Conservation (phyloP, 805 yeast genomes). For the Candida khao-thaluensis region DNA sequence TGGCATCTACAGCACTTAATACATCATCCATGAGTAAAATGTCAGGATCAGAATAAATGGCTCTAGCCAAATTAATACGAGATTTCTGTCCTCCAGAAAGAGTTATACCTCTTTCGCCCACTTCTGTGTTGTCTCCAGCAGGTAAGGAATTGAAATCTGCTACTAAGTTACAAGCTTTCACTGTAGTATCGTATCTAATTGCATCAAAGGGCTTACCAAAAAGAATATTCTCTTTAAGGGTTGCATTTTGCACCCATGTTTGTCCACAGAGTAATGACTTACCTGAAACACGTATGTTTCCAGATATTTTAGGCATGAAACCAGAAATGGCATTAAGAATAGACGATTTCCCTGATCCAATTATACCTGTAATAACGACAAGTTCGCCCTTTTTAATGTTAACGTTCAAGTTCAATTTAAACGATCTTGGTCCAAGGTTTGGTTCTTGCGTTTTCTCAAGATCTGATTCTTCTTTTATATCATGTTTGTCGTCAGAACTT, state of each 20-base stretch:
- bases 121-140: constrained; percentile 35
- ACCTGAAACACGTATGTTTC: constrained; percentile 29
- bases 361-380: constrained; percentile 34
- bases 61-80: constrained; percentile 33
- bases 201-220: constrained; percentile 27
- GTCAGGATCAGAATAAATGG: constrained; percentile 31
- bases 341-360: constrained; percentile 39
- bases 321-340: constrained; percentile 38
- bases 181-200: constrained; percentile 21
- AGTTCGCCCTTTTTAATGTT: constrained; percentile 30
- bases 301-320: constrained; percentile 32
- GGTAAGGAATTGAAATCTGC: constrained; percentile 30
- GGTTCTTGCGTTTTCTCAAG: too few relatives aligned
- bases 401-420: constrained; percentile 19
- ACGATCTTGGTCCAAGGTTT: constrained; percentile 3
- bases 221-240: constrained; percentile 30
- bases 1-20: constrained; percentile 37
- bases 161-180: constrained; percentile 28
- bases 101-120: constrained; percentile 38
- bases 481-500: background rate
- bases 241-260: constrained; percentile 38
- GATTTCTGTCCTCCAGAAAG: constrained; percentile 42
- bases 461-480: too few relatives aligned
- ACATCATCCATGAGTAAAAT: constrained; percentile 35
- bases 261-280: constrained; percentile 27